phyloP scores from a whole-genome alignment of 1,284 basidiomycete genomes.

The Megacollybia platyphylla region DNA sequence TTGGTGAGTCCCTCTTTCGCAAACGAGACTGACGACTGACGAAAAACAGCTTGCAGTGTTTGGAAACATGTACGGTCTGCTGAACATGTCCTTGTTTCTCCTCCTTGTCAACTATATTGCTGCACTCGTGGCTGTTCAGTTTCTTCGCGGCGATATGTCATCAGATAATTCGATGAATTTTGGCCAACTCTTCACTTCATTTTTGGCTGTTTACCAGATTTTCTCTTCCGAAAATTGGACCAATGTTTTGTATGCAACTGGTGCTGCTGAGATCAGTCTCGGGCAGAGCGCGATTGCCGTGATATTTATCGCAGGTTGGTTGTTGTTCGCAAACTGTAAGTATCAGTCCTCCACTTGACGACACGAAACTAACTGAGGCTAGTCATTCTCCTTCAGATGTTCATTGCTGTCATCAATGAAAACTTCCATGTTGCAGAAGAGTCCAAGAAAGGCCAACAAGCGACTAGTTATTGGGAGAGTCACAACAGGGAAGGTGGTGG shows the following conservation, averaged over 20 bases:
- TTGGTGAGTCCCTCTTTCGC: constrained; percentile 33
- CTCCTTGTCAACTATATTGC: constrained; percentile 83
- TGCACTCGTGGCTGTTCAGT: constrained; percentile 69
- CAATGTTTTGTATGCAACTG: constrained; percentile 62
- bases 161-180: constrained; percentile 60
- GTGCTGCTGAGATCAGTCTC: constrained; percentile 49
- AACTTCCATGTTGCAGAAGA: constrained; percentile 94
- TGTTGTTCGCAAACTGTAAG: constrained; percentile 89
- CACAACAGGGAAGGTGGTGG: constrained; percentile 40
- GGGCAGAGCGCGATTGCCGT: constrained; percentile 68
- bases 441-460: constrained; percentile 76
- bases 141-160: constrained; percentile 71
- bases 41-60: constrained; percentile 66
- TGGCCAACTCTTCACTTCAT: constrained; percentile 82
- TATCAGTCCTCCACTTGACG: constrained; percentile 8
- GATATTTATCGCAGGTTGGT: constrained; percentile 77
- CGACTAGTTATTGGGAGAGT: constrained; percentile 51
- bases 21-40: constrained; percentile 4
- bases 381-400: constrained; percentile 97
- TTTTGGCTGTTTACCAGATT: constrained; percentile 84
- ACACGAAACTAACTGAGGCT: constrained; percentile 10
- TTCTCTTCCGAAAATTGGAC: constrained; percentile 97
- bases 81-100: constrained; percentile 92
- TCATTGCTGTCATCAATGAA: constrained; percentile 97
- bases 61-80: constrained; percentile 84